phyloP scores from a whole-genome alignment of 2,329 filamentous ascomycete species.

The Rutstroemia sp. region DNA sequence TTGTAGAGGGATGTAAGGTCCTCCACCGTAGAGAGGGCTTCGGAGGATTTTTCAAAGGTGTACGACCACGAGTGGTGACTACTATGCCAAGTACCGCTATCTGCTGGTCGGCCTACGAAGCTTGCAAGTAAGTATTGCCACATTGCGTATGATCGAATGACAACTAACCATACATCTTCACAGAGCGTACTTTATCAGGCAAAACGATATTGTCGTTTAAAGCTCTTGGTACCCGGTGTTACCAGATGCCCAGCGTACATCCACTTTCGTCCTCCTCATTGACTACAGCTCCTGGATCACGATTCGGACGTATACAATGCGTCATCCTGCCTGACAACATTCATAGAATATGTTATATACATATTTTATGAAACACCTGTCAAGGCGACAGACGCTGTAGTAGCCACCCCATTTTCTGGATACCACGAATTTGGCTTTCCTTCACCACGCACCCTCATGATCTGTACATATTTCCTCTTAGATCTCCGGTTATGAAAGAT shows the following conservation, averaged over 20 bases:
- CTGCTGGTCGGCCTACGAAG: constrained; percentile 80
- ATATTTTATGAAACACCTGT: background rate
- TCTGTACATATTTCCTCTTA: constrained; percentile 15
- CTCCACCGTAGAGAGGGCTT: constrained; percentile 69
- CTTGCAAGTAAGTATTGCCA: constrained; percentile 51
- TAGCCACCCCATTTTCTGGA: constrained; percentile 5
- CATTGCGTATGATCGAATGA: background rate
- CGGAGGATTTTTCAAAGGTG: constrained; percentile 85
- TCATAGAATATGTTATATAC: background rate
- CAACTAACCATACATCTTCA: constrained; percentile 7
- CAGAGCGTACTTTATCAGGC: constrained; percentile 54
- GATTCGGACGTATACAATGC: background rate
- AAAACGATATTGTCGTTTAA: constrained; percentile 36
- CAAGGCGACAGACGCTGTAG: background rate
- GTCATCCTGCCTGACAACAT: background rate
- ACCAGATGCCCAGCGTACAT: background rate
- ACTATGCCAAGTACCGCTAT: constrained; percentile 99
- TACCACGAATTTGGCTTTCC: background rate
- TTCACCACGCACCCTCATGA: background rate
- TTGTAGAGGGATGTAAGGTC: constrained; percentile 24
- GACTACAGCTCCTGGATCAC: background rate
- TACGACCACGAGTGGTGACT: constrained; percentile 84
- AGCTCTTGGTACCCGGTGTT: background rate
- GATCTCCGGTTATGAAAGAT: constrained; percentile 1
- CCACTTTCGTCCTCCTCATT: background rate